These are phyloP conservation scores for Ophiocordyceps robertsii DNA, from an alignment of 2,329 filamentous ascomycete species.

Conservation along the genomic window DNA sequence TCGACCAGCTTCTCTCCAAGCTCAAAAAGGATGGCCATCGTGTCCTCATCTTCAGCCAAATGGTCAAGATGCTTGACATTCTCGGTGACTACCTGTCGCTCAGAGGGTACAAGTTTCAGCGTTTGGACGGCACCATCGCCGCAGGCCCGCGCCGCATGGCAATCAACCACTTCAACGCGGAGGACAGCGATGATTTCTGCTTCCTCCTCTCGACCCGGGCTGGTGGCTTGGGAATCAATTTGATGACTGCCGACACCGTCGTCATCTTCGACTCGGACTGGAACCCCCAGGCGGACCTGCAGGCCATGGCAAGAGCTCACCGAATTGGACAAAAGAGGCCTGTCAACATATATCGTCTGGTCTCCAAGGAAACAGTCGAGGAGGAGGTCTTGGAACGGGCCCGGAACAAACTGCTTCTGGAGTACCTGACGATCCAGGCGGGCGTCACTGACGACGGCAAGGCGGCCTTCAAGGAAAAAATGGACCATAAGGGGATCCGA, in stretches of 20 bases:
- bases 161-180: conserved; percentile 98
- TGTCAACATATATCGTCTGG: conserved; percentile 89
- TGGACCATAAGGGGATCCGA: conserved; percentile 62
- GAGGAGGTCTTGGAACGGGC: conserved; percentile 95
- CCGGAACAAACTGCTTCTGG: conserved; percentile 91
- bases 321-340: conserved; percentile 94
- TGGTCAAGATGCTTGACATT: conserved; percentile 98
- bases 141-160: conserved; percentile 79
- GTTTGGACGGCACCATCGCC: conserved; percentile 88
- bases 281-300: conserved; percentile 96
- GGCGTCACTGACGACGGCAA: conserved; percentile 94
- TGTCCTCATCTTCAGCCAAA: conserved; percentile 96
- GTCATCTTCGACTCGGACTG: conserved; percentile 97
- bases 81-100: conserved; percentile 86
- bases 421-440: conserved; percentile 93
- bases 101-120: conserved; percentile 89
- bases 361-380: conserved; percentile 96
- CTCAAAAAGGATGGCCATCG: conserved; percentile 87
- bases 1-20: conserved; percentile 90
- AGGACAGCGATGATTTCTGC: conserved; percentile 88
- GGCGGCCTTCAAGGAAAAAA: conserved; percentile 60
- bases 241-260: conserved; percentile 98
- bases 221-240: conserved; percentile 93
- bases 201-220: conserved; percentile 92
- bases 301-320: conserved; percentile 97